A percentile compares a stretch with the other conserved stretches of the same genome.
Conservation (phyloP, 2,329 filamentous ascomycete species). For the Diplodia sapinea region DNA sequence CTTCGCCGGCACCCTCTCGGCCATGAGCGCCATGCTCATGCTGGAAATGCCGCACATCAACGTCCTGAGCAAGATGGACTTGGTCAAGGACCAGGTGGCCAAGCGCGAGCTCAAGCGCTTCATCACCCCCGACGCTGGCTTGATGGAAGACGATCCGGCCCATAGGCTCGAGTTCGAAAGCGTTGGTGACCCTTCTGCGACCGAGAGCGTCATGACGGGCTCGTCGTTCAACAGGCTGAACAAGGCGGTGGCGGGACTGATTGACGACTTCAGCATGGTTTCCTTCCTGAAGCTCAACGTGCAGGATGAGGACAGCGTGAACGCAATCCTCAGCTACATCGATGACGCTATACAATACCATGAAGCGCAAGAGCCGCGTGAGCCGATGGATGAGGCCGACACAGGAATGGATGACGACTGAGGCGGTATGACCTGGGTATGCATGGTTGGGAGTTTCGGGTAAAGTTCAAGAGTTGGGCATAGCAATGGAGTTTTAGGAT, state of each 20-base stretch:
- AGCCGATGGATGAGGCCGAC: conserved; percentile 64
- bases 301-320: conserved; percentile 90
- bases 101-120: conserved; percentile 90
- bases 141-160: conserved; percentile 80
- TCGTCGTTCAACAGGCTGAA: conserved; percentile 83
- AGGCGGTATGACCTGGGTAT: background rate
- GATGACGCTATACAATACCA: conserved; percentile 94
- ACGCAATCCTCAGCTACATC: conserved; percentile 83
- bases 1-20: conserved; percentile 92
- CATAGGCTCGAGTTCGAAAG: conserved; percentile 37
- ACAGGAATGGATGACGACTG: conserved; percentile 57
- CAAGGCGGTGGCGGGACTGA: conserved; percentile 83
- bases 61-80: conserved; percentile 96
- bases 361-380: conserved; percentile 88
- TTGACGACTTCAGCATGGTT: conserved; percentile 98
- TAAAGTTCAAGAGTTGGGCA: conserved; percentile 13
- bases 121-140: conserved; percentile 79
- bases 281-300: conserved; percentile 90
- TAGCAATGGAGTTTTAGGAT: conserved; percentile 23
- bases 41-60: conserved; percentile 96
- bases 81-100: conserved; percentile 86
- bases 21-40: conserved; percentile 99
- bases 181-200: conserved; percentile 64
- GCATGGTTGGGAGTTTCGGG: conserved; percentile 28
- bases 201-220: conserved; percentile 77